Percentiles rank a stretch among this genome's conserved stretches.
Evolutionary conservation across 2,329 filamentous ascomycete genomes (phyloP).

Genomic region (Venturiaceae sp.): DNA sequence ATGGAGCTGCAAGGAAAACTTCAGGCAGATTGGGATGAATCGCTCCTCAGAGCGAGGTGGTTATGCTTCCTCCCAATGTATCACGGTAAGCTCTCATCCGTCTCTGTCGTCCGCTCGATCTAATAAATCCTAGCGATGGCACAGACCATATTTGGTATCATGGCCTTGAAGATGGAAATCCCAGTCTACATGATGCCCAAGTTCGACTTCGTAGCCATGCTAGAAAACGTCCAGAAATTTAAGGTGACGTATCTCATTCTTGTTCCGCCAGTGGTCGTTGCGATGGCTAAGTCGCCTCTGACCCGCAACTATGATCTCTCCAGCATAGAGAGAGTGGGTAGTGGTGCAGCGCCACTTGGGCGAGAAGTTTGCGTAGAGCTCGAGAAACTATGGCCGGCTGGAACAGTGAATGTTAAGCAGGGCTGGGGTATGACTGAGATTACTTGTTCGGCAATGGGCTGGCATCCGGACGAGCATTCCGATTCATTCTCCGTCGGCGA

Average conservation of each 20-base stretch:
- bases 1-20: constrained; percentile 33
- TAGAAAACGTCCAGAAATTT: constrained; percentile 57
- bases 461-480: constrained; percentile 44
- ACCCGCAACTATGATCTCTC: constrained; percentile 58
- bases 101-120: too few species aligned
- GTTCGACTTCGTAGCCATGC: constrained; percentile 66
- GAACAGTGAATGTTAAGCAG: constrained; percentile 49
- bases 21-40: constrained; percentile 32
- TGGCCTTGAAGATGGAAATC: constrained; percentile 43
- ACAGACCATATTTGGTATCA: constrained; percentile 61
- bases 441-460: constrained; percentile 61
- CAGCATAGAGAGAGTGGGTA: constrained; percentile 48
- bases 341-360: constrained; percentile 58
- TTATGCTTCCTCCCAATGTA: constrained; percentile 71
- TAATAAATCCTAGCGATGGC: constrained; percentile 48
- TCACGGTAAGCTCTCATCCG: constrained; percentile 47
- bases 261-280: constrained; percentile 68
- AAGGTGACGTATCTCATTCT: constrained; percentile 56
- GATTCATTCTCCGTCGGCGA: constrained; percentile 50
- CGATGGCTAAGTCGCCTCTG: constrained; percentile 61
- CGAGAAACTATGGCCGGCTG: constrained; percentile 43
- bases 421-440: constrained; percentile 73
- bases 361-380: constrained; percentile 38
- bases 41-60: constrained; percentile 13
- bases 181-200: constrained; percentile 70